Percentiles rank a stretch among this genome's conserved stretches.
These are phyloP conservation scores for Rugosomyces carneus DNA, from an alignment of 1,284 basidiomycete species.

Conservation along the genomic window DNA sequence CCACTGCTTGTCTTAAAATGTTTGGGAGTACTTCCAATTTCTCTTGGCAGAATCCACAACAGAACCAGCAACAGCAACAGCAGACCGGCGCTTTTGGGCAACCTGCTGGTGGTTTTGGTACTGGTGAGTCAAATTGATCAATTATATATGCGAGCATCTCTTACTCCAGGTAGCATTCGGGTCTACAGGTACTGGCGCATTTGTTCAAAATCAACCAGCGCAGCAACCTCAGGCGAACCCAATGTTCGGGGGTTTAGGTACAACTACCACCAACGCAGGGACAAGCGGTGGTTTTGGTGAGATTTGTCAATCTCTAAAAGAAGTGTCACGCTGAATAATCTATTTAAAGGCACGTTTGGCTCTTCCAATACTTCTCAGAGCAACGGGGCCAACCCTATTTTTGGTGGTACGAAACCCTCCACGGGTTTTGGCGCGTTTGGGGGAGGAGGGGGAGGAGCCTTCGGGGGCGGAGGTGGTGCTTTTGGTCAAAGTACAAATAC, in stretches of 20 bases:
- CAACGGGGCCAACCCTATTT: slow-evolving; percentile 40
- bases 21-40: slow-evolving; percentile 53
- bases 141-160: slow-evolving; percentile 18
- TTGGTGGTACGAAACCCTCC: slow-evolving; percentile 59
- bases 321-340: slow-evolving; percentile 17
- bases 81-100: slow-evolving; percentile 40
- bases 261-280: slow-evolving; percentile 29
- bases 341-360: slow-evolving; percentile 53
- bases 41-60: slow-evolving; percentile 56
- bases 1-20: slow-evolving; percentile 34
- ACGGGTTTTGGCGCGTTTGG: slow-evolving; percentile 67
- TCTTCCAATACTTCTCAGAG: slow-evolving; percentile 35
- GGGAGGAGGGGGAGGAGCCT: slow-evolving; percentile 26
- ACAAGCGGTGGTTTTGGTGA: slow-evolving; percentile 56
- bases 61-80: slow-evolving; percentile 34
- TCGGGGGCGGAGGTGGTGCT: slow-evolving; percentile 35
- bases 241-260: slow-evolving; percentile 64
- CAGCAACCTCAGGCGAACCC: slow-evolving; percentile 66
- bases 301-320: slow-evolving; percentile 21
- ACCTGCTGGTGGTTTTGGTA: slow-evolving; percentile 35
- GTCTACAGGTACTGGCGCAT: slow-evolving; percentile 29
- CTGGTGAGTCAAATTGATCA: slow-evolving; percentile 28
- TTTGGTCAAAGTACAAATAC: slow-evolving; percentile 36
- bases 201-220: slow-evolving; percentile 36
- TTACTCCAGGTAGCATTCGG: slow-evolving; percentile 35